Percentiles rank a stretch among this genome's conserved stretches.
Conservation (phyloP, 2,329 filamentous ascomycete species). For the Ophiobolus disseminans region DNA sequence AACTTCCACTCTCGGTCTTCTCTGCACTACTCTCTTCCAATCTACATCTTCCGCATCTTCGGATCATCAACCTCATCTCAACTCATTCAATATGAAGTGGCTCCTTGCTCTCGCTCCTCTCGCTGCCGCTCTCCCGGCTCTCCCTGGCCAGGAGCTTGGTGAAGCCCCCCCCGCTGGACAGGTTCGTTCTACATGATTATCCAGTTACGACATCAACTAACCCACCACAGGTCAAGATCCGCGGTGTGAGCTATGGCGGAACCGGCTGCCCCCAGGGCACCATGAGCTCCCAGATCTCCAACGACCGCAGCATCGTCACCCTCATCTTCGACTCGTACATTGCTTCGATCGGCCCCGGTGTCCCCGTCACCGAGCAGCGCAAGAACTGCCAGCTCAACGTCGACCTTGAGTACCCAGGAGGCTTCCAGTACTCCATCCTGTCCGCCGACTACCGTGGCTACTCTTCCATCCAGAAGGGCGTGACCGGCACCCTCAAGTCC, state of each 20-base stretch:
- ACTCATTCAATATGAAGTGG: conserved; percentile 48
- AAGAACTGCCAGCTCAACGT: conserved; percentile 64
- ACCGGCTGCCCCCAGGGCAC: conserved; percentile 57
- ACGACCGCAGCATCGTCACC: conserved; percentile 56
- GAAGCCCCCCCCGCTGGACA: conserved; percentile 40
- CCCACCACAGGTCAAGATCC: conserved; percentile 49
- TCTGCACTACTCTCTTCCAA: conserved; percentile 24
- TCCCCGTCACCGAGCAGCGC: conserved; percentile 54
- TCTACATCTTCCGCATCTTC: conserved; percentile 17
- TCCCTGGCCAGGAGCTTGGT: conserved; percentile 26
- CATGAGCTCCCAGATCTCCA: conserved; percentile 53
- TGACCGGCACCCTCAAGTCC: conserved; percentile 58
- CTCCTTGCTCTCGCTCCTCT: conserved; percentile 44
- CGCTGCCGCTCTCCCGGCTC: conserved; percentile 36
- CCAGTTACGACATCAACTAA: conserved; percentile 17
- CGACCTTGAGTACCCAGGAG: conserved; percentile 59
- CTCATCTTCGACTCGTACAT: conserved; percentile 62
- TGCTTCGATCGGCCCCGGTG: conserved; percentile 56
- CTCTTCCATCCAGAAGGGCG: conserved; percentile 54
- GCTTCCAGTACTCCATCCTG: conserved; percentile 62
- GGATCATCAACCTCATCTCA: conserved; percentile 19
- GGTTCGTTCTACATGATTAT: conserved; percentile 18
- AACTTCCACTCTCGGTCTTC: conserved; percentile 31
- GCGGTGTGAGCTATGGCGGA: conserved; percentile 56
- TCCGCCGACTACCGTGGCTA: conserved; percentile 62